A percentile compares a stretch with the other conserved stretches of the same genome.
Evolutionary conservation across 306 rosid species (phyloP).

Genomic region (Citrullus mucosospermus): DNA sequence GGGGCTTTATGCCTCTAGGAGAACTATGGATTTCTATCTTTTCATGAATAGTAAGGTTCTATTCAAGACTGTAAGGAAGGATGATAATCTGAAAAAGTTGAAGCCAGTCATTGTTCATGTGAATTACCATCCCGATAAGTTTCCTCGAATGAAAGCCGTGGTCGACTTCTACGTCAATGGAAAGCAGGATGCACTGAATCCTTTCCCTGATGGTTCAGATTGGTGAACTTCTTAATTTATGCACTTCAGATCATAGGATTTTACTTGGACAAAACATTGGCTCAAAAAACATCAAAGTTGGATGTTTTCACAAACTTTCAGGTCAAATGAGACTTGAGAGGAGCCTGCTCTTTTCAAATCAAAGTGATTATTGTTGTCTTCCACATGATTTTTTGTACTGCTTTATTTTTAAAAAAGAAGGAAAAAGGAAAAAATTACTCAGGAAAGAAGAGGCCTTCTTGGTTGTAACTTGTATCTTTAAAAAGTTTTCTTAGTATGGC

Average conservation of each 20-base stretch:
- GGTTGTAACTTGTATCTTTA: neutral
- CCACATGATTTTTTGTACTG: neutral
- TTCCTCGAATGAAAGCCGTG: slow-evolving; percentile 65
- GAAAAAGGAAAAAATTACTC: neutral
- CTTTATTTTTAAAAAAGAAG: neutral
- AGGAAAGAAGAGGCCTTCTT: neutral
- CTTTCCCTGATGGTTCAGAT: slow-evolving; percentile 79
- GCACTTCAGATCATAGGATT: neutral
- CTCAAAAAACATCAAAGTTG: neutral
- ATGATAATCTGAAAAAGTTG: slow-evolving; percentile 44
- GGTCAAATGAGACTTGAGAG: neutral
- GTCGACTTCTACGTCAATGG: slow-evolving; percentile 67
- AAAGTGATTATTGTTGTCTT: neutral
- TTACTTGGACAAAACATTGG: neutral
- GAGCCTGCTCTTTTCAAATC: neutral
- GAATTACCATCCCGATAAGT: slow-evolving; percentile 83
- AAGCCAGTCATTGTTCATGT: slow-evolving; percentile 76
- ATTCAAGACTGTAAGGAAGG: slow-evolving; percentile 72
- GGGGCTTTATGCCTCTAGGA: slow-evolving; percentile 75
- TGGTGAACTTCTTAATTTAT: slow-evolving; percentile 15
- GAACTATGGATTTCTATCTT: slow-evolving; percentile 77
- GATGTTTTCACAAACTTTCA: neutral
- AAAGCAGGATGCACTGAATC: slow-evolving; percentile 55
- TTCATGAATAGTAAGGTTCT: slow-evolving; percentile 89
- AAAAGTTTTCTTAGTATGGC: neutral